A percentile compares a stretch with the other conserved stretches of the same genome.
Evolutionary conservation across 2,329 filamentous ascomycete genomes (phyloP).

Genomic region (Neopestalotiopsis sp.): DNA sequence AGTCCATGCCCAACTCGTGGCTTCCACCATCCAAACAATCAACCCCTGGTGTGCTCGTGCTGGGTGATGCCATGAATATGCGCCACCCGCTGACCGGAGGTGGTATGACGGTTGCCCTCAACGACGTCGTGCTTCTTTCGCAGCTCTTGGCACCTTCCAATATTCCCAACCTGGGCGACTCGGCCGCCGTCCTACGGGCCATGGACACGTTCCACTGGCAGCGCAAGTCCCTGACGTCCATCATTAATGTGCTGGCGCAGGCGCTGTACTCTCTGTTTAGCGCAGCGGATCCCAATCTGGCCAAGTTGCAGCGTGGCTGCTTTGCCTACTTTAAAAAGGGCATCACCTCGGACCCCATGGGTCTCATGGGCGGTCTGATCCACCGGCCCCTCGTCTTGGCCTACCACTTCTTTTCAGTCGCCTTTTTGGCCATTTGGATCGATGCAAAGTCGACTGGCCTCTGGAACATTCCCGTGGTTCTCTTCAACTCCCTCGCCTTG

Average conservation of each 20-base stretch:
- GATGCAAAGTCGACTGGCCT: conserved; percentile 56
- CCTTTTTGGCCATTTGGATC: conserved; percentile 84
- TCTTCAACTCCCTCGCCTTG: conserved; percentile 71
- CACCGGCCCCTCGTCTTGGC: conserved; percentile 78
- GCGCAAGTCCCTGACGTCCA: conserved; percentile 80
- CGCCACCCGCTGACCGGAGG: conserved; percentile 97
- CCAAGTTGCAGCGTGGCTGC: conserved; percentile 85
- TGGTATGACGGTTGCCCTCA: conserved; percentile 97
- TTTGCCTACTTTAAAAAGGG: conserved; percentile 88
- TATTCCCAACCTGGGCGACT: conserved; percentile 74
- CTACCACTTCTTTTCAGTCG: conserved; percentile 94
- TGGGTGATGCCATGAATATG: conserved; percentile 99
- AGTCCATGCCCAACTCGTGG: conserved; percentile 94
- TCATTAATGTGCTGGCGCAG: conserved; percentile 98
- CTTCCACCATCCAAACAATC: conserved; percentile 77
- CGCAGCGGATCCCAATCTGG: conserved; percentile 78
- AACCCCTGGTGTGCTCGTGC: conserved; percentile 75
- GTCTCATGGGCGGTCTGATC: conserved; percentile 82
- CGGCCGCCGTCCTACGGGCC: conserved; percentile 67
- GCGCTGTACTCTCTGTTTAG: conserved; percentile 92
- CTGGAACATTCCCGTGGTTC: conserved; percentile 66
- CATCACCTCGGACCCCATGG: conserved; percentile 78
- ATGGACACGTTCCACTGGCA: conserved; percentile 84
- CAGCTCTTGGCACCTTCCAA: conserved; percentile 73
- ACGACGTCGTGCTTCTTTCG: conserved; percentile 82